Evolutionary conservation across 345 rosid genomes (phyloP).

Genomic region (Streptanthus diversifolius): DNA sequence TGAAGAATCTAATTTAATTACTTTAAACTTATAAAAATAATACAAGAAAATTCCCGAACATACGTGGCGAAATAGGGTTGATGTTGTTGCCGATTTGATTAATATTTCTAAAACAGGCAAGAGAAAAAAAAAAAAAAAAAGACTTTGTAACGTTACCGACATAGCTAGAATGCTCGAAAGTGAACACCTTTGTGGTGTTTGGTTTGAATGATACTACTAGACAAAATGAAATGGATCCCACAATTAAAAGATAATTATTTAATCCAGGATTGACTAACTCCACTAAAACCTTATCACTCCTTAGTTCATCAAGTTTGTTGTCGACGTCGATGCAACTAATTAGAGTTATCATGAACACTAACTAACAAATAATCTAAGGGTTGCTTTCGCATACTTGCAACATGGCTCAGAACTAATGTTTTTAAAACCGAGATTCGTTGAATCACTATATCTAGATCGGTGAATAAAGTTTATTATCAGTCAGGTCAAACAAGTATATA

Average conservation of each 20-base stretch:
- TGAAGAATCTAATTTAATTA: neutral
- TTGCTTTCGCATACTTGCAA: neutral
- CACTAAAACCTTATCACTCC: neutral
- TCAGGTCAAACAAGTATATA: neutral
- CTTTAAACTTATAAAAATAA: neutral
- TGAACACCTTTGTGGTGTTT: neutral
- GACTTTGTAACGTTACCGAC: slow-evolving; percentile 31
- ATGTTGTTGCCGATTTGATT: neutral
- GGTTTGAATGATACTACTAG: neutral
- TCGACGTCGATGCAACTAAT: neutral
- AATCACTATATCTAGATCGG: no score
- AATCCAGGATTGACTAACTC: neutral
- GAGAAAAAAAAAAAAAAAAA: neutral
- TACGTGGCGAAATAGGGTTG: slow-evolving; percentile 25
- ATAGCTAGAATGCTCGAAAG: slow-evolving; percentile 30
- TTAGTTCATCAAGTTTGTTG: neutral
- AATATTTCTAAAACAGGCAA: neutral
- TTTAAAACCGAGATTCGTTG: no score
- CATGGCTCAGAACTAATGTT: neutral
- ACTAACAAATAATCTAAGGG: neutral
- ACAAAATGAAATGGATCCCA: slow-evolving; percentile 11
- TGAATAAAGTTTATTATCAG: neutral
- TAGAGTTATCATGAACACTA: no score
- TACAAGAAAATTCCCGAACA: neutral
- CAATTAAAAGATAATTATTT: neutral